These are phyloP conservation scores for Vanrija sp. DNA, from an alignment of 1,284 basidiomycete species.

Conservation along the genomic window DNA sequence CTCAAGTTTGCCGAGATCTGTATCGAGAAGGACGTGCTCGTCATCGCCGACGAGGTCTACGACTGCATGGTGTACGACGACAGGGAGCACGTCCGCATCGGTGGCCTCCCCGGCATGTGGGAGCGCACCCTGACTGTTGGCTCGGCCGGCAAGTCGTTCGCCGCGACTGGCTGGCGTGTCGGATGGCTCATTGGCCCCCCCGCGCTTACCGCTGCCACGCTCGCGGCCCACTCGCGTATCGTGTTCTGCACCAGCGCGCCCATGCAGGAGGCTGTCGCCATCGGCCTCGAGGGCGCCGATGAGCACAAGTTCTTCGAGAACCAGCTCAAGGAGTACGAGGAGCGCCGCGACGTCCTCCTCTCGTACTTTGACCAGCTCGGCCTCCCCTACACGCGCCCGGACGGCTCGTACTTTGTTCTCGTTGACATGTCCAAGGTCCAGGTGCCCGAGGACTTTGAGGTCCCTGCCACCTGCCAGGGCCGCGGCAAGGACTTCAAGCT, in stretches of 20 bases:
- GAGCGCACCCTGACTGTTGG: constrained; percentile 81
- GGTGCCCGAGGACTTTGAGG: constrained; percentile 78
- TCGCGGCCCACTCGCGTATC: constrained; percentile 88
- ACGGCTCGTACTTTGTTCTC: constrained; percentile 86
- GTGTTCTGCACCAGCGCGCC: constrained; percentile 93
- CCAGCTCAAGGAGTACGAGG: constrained; percentile 75
- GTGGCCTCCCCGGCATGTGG: constrained; percentile 96
- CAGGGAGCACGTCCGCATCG: constrained; percentile 85
- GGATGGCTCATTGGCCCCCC: constrained; percentile 87
- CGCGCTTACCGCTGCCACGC: constrained; percentile 76
- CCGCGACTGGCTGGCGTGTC: constrained; percentile 95
- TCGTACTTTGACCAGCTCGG: constrained; percentile 80
- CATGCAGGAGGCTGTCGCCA: constrained; percentile 84
- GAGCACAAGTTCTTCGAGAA: constrained; percentile 73
- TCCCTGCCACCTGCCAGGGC: constrained; percentile 70
- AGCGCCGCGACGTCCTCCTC: constrained; percentile 69
- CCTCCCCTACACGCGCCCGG: constrained; percentile 78
- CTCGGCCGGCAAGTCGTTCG: constrained; percentile 87
- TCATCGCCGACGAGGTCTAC: constrained; percentile 98
- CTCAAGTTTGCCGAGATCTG: constrained; percentile 79
- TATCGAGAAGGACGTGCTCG: constrained; percentile 86
- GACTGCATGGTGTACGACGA: constrained; percentile 88
- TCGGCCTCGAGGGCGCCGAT: constrained; percentile 72
- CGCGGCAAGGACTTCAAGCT: constrained; percentile 86
- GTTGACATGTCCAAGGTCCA: constrained; percentile 77